Evolutionary conservation across 345 rosid genomes (phyloP), one percentile per base, ranked within the genome.

Genomic region (Melaleuca alternifolia): DNA sequence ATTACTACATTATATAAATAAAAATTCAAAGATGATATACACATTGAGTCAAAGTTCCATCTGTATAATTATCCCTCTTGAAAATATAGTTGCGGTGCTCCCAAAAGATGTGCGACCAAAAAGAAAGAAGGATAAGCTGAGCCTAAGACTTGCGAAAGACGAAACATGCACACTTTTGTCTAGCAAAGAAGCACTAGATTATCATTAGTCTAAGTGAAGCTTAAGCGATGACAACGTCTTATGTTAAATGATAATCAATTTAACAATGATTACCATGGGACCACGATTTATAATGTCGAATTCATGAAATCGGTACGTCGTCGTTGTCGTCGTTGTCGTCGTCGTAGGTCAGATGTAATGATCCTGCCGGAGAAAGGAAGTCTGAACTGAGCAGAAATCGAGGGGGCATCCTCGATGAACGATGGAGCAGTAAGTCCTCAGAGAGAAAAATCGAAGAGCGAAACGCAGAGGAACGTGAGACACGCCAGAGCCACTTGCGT

Each of bases 11-110:
- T 12, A 28, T 12, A 61, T 0, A 61, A 61, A 61, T 0, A 6
- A 7, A 6, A n/a, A 61, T 2, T 61, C 6, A 13, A 28, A 0
- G 2, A 59, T 12, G 11, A 0, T 0, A 6, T 0, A n/a, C n/a
- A n/a, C n/a, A 61, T 28, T 12, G 0, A n/a, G 1, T 7, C 18
- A 61, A 12, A 61, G 5, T n/a, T 13, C 6, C 6, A 61, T 61
- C 13, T 61, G 14, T n/a, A 8, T 6, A 2, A 1, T 26, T 59
- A 11, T 59, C 28, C 28, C 15, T n/a, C 1, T 12, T n/a, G 16
- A 12, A 59, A 0, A 0, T 1, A 59, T 26, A 59, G 14, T 6
- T 12, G 13, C 0, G 37, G 9, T n/a, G 0, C 37, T 12, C 71
- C 1, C 37, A n/a, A 13, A 59, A 10, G 65, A 59, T 13, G n/a